A percentile compares a stretch with the other conserved stretches of the same genome.
Conservation (phyloP, 108 stramenopile genomes). For the Nannochloropsis gaditana region DNA sequence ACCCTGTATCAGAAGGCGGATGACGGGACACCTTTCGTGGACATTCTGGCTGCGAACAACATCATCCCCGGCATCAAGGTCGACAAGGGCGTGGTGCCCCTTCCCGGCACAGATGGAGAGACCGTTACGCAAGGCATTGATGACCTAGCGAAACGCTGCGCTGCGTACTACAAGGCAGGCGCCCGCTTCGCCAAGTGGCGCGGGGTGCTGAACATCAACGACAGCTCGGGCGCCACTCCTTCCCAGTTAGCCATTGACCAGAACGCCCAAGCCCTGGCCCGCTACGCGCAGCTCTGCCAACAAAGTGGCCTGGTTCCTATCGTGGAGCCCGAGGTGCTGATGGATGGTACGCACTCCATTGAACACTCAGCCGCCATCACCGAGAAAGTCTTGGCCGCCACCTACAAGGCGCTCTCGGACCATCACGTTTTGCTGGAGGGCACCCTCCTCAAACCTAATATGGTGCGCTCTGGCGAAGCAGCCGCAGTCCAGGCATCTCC, state of each 20-base stretch:
- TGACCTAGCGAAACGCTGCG: constrained; percentile 61
- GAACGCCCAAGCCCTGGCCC: constrained; percentile 65
- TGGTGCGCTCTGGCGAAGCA: constrained; percentile 66
- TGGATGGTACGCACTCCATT: constrained; percentile 56
- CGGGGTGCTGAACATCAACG: constrained; percentile 52
- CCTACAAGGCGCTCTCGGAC: constrained; percentile 70
- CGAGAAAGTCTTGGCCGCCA: constrained; percentile 49
- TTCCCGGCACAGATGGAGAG: constrained; percentile 69
- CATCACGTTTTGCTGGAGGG: constrained; percentile 75
- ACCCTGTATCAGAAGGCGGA: constrained; percentile 64
- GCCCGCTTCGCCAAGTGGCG: constrained; percentile 78
- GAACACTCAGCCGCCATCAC: constrained; percentile 45
- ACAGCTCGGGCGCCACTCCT: constrained; percentile 56
- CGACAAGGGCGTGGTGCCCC: constrained; percentile 50
- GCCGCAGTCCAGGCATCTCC: constrained; percentile 56
- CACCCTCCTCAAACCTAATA: constrained; percentile 72
- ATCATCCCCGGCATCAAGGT: constrained; percentile 76
- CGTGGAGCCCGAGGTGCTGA: constrained; percentile 75
- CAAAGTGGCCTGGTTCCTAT: constrained; percentile 74
- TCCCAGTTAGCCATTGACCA: constrained; percentile 64
- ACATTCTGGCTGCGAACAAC: constrained; percentile 59
- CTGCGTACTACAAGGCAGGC: constrained; percentile 67
- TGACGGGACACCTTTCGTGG: constrained; percentile 63
- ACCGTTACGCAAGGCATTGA: constrained; percentile 77
- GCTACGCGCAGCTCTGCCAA: constrained; percentile 77